These are phyloP conservation scores for Globisporangium acanthophoron DNA, from an alignment of 352 stramenopile genomes.

Conservation along the genomic window DNA sequence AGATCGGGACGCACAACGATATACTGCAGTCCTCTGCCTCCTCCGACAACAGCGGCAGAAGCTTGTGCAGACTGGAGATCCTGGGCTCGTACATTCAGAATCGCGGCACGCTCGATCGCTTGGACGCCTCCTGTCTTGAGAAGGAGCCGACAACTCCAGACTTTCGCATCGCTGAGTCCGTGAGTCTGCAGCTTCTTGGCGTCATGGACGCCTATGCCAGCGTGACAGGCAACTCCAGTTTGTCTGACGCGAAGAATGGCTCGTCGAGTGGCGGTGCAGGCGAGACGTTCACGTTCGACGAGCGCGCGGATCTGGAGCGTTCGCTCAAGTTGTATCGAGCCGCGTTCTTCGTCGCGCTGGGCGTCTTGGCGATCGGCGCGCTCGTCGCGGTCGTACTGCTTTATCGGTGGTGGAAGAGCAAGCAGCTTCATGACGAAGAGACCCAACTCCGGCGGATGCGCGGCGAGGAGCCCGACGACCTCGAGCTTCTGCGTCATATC, in stretches of 20 bases:
- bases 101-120: neutral
- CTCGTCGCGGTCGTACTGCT: slow-evolving; percentile 5
- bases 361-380: slow-evolving; percentile 11
- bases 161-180: slow-evolving; percentile 3
- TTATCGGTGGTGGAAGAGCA: slow-evolving; percentile 8
- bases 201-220: neutral
- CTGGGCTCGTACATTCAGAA: slow-evolving; percentile 3
- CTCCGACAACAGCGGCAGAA: neutral
- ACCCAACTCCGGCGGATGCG: slow-evolving; percentile 30
- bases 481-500: slow-evolving; percentile 36
- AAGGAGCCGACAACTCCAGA: neutral
- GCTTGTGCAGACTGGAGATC: slow-evolving; percentile 5
- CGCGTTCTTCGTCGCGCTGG: slow-evolving; percentile 25
- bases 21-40: neutral
- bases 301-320: slow-evolving; percentile 17
- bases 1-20: neutral
- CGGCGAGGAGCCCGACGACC: slow-evolving; percentile 30
- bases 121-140: slow-evolving; percentile 2
- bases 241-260: neutral
- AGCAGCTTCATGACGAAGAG: slow-evolving; percentile 25
- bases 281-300: neutral
- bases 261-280: neutral
- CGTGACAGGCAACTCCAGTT: neutral
- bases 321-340: slow-evolving; percentile 23
- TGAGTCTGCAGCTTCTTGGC: slow-evolving; percentile 5